A percentile compares a stretch with the other conserved stretches of the same genome.
These are phyloP conservation scores for Podospora australis DNA, from an alignment of 495 filamentous ascomycete genomes.

Conservation along the genomic window DNA sequence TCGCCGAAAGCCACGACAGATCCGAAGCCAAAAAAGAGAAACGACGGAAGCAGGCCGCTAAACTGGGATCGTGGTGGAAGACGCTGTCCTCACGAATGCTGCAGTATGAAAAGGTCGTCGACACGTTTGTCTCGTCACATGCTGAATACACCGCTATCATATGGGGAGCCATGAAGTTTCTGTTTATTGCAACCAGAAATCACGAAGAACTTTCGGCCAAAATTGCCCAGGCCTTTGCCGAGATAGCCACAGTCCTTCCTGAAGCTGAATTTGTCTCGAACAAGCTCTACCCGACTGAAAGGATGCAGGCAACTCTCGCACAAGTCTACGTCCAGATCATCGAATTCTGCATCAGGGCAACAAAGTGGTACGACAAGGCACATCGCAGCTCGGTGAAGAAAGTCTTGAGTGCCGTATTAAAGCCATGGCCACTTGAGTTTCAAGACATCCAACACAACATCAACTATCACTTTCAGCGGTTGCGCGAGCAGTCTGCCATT, in stretches of 20 bases:
- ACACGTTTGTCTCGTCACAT: constrained; percentile 4
- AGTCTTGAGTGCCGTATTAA: constrained; percentile 2
- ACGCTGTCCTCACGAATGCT: not conserved
- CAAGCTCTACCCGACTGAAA: constrained; percentile 29
- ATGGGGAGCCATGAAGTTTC: constrained; percentile 6
- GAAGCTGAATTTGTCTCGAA: constrained; percentile 19
- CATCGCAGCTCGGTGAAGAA: not conserved
- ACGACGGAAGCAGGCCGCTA: not conserved
- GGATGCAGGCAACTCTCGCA: constrained; percentile 24
- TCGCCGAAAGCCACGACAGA: not conserved
- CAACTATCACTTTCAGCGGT: not conserved
- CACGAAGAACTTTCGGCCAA: constrained; percentile 20
- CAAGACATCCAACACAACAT: constrained; percentile 3
- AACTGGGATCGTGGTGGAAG: constrained; percentile 2
- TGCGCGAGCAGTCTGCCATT: constrained; percentile 5
- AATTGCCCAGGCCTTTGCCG: constrained; percentile 23
- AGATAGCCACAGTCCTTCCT: constrained; percentile 30
- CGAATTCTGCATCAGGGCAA: constrained; percentile 23
- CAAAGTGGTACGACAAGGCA: constrained; percentile 28
- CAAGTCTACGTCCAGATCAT: constrained; percentile 30
- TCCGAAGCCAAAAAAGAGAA: not conserved
- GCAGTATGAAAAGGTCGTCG: constrained; percentile 6
- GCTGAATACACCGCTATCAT: constrained; percentile 2
- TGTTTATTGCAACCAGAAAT: constrained; percentile 14
- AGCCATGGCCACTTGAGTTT: constrained; percentile 9